These are phyloP conservation scores for Gypsophila paniculata DNA, from an alignment of 179 eudicot genomes.

Conservation along the genomic window DNA sequence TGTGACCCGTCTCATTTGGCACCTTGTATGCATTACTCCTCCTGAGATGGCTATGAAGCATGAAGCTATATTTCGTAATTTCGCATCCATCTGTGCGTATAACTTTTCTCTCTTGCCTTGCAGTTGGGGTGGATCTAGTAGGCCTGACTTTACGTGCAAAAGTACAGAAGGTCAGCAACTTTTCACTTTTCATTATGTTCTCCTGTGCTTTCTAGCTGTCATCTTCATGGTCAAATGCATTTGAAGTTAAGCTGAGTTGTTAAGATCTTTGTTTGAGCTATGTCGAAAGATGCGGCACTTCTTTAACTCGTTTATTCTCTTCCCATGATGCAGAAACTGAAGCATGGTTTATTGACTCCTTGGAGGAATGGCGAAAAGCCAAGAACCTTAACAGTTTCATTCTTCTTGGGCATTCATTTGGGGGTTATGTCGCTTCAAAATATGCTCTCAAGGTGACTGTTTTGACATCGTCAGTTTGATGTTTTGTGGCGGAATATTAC, in stretches of 20 bases:
- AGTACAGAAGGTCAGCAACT: constrained; percentile 81
- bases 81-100: not conserved
- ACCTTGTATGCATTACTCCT: too few relatives aligned
- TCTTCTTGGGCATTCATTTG: constrained; percentile 94
- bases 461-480: constrained; percentile 12
- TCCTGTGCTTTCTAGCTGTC: not conserved
- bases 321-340: constrained; percentile 68
- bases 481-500: not conserved
- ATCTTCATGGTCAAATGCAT: not conserved
- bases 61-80: not conserved
- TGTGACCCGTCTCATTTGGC: too few relatives aligned
- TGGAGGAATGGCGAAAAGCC: constrained; percentile 95
- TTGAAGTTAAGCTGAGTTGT: not conserved
- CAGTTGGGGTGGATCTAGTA: constrained; percentile 99
- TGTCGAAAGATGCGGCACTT: not conserved
- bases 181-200: not conserved
- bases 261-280: not conserved
- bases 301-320: constrained; percentile 4
- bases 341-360: constrained; percentile 91
- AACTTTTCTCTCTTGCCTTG: constrained; percentile 27
- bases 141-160: constrained; percentile 96
- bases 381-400: constrained; percentile 68
- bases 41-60: too few relatives aligned
- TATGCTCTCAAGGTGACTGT: constrained; percentile 65
- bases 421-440: constrained; percentile 88